Percentiles rank a stretch among this genome's conserved stretches.
Conservation (phyloP, 2,329 filamentous ascomycete genomes). For the Colletotrichum sp. region DNA sequence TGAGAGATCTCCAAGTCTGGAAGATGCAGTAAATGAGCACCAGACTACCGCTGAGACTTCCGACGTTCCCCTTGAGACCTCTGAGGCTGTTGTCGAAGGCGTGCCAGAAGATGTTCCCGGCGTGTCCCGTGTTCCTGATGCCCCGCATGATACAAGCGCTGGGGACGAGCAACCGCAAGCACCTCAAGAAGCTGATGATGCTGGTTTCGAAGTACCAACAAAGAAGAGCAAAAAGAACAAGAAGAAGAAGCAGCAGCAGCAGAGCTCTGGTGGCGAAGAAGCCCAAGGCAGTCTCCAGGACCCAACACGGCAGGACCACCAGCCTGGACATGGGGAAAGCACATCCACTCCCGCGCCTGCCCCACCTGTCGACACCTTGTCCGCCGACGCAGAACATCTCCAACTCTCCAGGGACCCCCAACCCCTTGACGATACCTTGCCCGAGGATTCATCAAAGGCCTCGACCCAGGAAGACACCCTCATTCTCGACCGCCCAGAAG, state of each 20-base stretch:
- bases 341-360: neutral
- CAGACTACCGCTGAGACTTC: neutral
- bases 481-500: neutral
- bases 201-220: neutral
- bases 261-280: conserved; percentile 7
- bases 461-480: neutral
- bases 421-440: neutral
- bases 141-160: neutral
- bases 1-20: neutral
- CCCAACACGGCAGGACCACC: neutral
- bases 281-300: neutral
- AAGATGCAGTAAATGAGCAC: neutral
- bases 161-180: neutral
- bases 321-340: neutral
- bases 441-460: neutral
- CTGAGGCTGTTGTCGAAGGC: neutral
- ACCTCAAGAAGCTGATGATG: neutral
- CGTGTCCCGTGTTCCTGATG: neutral
- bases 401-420: neutral
- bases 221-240: conserved; percentile 31
- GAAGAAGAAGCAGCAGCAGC: conserved; percentile 28
- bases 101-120: neutral
- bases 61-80: neutral
- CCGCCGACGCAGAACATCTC: neutral
- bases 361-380: neutral